A percentile compares a stretch with the other conserved stretches of the same genome.
These are phyloP conservation scores for Metarhizium sp. DNA, from an alignment of 2,329 filamentous ascomycete species.

Conservation along the genomic window DNA sequence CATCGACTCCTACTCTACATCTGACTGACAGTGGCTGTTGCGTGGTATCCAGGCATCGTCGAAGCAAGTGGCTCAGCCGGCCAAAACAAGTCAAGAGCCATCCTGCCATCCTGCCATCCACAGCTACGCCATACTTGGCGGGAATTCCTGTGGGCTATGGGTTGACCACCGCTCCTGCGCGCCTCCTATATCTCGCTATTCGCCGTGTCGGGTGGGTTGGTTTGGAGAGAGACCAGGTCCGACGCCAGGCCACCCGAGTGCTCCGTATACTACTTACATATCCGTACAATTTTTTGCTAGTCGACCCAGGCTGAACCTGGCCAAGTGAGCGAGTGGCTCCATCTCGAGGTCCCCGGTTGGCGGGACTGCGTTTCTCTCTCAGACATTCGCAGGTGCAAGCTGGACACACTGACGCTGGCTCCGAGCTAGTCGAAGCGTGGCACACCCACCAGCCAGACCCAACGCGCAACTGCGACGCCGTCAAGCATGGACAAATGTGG, in stretches of 20 bases:
- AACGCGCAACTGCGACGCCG: conserved; percentile 4
- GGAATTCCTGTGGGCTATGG: background rate
- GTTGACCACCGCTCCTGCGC: background rate
- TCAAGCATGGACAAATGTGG: background rate
- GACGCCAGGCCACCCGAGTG: background rate
- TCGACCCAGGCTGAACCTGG: conserved; percentile 5
- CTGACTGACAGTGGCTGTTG: background rate
- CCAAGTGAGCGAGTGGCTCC: conserved; percentile 5
- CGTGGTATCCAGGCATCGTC: background rate
- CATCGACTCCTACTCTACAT: background rate
- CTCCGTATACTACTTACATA: background rate
- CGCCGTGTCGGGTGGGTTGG: too few relatives aligned
- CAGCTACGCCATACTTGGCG: background rate
- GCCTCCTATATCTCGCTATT: background rate
- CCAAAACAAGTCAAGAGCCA: background rate
- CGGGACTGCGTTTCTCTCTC: conserved; percentile 1
- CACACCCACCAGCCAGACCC: background rate
- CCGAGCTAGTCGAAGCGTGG: conserved; percentile 1
- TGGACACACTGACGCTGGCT: background rate
- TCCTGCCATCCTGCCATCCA: background rate
- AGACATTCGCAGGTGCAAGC: conserved; percentile 4
- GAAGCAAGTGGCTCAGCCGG: background rate
- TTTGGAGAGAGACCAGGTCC: background rate
- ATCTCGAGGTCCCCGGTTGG: conserved; percentile 5
- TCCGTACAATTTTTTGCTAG: background rate